Evolutionary conservation across 176 grass and related monocot species (phyloP), one percentile per base, ranked within the genome.

Genomic region (Tuctoria greenei): DNA sequence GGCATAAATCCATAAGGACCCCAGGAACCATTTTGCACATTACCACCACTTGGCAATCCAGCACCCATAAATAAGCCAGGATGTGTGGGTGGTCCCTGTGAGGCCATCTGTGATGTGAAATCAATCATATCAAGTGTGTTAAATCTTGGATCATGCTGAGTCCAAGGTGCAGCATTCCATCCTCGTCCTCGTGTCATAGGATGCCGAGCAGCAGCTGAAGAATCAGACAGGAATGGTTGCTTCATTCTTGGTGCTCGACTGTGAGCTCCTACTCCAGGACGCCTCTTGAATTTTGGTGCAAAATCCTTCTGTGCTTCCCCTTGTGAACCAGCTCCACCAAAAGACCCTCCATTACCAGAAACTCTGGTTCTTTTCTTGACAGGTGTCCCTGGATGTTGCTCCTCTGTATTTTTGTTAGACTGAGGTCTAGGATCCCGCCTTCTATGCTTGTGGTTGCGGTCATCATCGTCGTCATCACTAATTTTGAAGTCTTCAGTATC

Each of bases 401-500:
- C 90, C 57, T 87, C 78, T 37, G 66, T 74, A 84, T 84, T 88
- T 38, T 83, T 80, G 44, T 87, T 89, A 71, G 75, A 82, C 45
- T 81, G 86, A 79, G 91, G 81, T 26, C 71, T 87, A 66, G 80
- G 82, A 24, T 99, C 95, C 67, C 85, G 77, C 73, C 70, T 89
- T 46, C 91, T 82, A 47, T 99, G 95, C 84, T 99, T 99, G 69
- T 99, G 95, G 63, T 99, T 99, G 37, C 95, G 95, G 71, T 99
- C 95, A 63, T 93, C 93, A 0, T 97, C 93, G 26, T 98, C 91
- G 1, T 91, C 88, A 18, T 98, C 95, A 5, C 86, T 92, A 42
- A 87, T 78, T 83, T 90, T 89, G 14, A 82, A 66, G 65, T 85
- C 87, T 79, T 87, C 89, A 66, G 76, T 64, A 88, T 99, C 87